Evolutionary conservation across 371 early-diverging fungal species (phyloP).

Genomic region (Dentiscutata heterogama): DNA sequence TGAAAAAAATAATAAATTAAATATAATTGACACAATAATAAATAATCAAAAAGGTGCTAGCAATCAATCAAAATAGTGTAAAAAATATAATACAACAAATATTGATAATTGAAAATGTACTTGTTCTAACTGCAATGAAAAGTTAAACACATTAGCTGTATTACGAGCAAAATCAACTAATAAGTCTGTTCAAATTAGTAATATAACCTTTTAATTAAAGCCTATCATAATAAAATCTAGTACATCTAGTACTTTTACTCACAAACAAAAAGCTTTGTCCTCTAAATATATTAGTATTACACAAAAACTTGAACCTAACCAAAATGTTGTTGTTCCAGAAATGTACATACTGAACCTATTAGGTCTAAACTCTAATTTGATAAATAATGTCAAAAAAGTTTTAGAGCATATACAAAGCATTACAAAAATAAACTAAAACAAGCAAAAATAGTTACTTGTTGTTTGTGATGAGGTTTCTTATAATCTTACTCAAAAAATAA

Average conservation of each 20-base stretch:
- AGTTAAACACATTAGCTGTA: not conserved
- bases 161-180: slow-evolving; percentile 7
- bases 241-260: too few relatives aligned
- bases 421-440: too few relatives aligned
- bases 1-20: slow-evolving; percentile 13
- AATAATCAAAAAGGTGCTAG: not conserved
- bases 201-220: not conserved
- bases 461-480: not conserved
- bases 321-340: too few relatives aligned
- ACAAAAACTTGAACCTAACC: too few relatives aligned
- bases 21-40: slow-evolving; percentile 16
- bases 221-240: too few relatives aligned
- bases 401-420: too few relatives aligned
- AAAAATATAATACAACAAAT: not conserved
- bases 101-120: slow-evolving; percentile 24
- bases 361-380: too few relatives aligned
- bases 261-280: too few relatives aligned
- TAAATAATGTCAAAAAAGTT: too few relatives aligned
- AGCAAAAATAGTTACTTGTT: not conserved
- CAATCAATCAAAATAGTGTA: not conserved
- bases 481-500: too few relatives aligned
- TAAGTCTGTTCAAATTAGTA: not conserved
- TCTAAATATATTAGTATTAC: too few relatives aligned
- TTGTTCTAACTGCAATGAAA: slow-evolving; percentile 4
- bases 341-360: too few relatives aligned